A percentile compares a stretch with the other conserved stretches of the same genome.
phyloP scores from a whole-genome alignment of 257 asterid species.

The Buddleja alternifolia region DNA sequence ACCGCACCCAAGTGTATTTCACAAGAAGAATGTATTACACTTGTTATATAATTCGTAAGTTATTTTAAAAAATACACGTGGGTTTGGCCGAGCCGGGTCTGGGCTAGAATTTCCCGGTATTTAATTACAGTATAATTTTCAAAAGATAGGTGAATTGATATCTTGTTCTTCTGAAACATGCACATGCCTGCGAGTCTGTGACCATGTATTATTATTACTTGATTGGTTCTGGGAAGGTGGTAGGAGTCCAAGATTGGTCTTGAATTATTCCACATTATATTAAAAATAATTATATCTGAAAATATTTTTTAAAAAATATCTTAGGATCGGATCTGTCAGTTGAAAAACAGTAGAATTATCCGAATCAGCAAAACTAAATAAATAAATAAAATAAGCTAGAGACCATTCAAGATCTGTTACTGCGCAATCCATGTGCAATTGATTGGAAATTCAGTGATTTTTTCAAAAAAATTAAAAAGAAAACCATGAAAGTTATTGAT shows the following conservation, averaged over 20 bases:
- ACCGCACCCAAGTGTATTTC: too few species aligned
- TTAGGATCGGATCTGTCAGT: constrained; percentile 29
- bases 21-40: too few species aligned
- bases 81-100: too few species aligned
- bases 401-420: constrained; percentile 44
- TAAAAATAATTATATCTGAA: neutral
- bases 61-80: too few species aligned
- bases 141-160: too few species aligned
- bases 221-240: constrained; percentile 14
- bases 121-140: too few species aligned
- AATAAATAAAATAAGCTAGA: neutral
- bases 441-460: constrained; percentile 22
- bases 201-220: neutral
- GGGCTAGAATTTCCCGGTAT: too few species aligned
- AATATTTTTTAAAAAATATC: neutral
- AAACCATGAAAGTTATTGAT: constrained; percentile 23
- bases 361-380: neutral
- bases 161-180: neutral
- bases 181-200: constrained; percentile 24
- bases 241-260: constrained; percentile 21
- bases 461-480: constrained; percentile 6
- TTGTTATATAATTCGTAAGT: too few species aligned
- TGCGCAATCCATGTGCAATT: constrained; percentile 53
- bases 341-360: constrained; percentile 1
- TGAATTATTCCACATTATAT: constrained; percentile 12